phyloP scores from a whole-genome alignment of 2,329 filamentous ascomycete species.

The Fusarium bulbicola region DNA sequence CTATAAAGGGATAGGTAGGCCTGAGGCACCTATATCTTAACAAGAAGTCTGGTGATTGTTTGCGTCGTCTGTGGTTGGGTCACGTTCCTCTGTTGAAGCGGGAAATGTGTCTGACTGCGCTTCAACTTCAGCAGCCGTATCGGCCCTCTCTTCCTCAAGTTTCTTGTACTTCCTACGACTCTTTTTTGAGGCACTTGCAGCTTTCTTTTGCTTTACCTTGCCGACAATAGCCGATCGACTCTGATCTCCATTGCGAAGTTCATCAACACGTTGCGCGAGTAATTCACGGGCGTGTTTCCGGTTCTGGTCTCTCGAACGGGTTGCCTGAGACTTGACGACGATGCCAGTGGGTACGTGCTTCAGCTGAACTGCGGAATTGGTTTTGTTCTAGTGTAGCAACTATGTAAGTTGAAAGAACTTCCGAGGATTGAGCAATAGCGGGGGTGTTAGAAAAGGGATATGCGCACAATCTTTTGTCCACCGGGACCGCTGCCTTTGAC shows the following conservation, averaged over 20 bases:
- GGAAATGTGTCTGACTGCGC: neutral
- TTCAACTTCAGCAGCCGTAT: neutral
- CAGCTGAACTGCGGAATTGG: constrained; percentile 91
- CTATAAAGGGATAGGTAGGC: too few species aligned
- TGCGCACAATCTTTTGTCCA: constrained; percentile 86
- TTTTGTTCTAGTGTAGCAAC: constrained; percentile 79
- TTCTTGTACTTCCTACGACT: constrained; percentile 79
- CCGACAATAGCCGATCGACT: constrained; percentile 73
- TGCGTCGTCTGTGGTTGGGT: neutral
- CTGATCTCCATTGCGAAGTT: constrained; percentile 74
- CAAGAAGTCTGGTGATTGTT: neutral
- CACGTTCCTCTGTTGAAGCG: neutral
- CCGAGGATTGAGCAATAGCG: neutral
- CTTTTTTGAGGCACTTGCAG: constrained; percentile 84
- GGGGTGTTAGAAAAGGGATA: neutral
- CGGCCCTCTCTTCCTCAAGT: constrained; percentile 61
- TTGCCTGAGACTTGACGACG: constrained; percentile 93
- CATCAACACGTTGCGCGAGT: constrained; percentile 79
- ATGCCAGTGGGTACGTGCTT: constrained; percentile 90
- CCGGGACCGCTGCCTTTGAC: constrained; percentile 92
- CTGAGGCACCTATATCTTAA: too few species aligned
- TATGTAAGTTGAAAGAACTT: neutral
- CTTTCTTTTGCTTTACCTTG: constrained; percentile 71
- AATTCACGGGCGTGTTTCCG: constrained; percentile 83
- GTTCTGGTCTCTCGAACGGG: constrained; percentile 86